Percentiles rank a stretch among this genome's conserved stretches.
Conservation (phyloP, 2,329 filamentous ascomycete genomes). For the Xylaria sp. region DNA sequence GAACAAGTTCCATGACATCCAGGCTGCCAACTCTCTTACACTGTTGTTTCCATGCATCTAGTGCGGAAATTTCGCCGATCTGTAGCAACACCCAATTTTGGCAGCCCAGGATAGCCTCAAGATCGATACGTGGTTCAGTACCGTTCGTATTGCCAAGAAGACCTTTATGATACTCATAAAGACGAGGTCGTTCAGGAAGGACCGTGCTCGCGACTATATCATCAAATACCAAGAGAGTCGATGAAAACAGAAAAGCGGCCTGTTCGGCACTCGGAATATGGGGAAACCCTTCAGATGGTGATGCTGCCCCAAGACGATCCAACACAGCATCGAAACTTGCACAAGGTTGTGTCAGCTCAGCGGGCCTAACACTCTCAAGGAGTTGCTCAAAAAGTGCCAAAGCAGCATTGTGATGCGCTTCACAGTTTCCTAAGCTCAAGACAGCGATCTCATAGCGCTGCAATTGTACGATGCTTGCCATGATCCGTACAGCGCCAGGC, state of each 20-base stretch:
- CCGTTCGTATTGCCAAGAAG: constrained; percentile 37
- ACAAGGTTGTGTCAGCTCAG: not conserved
- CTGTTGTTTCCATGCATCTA: constrained; percentile 40
- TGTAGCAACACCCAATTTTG: constrained; percentile 42
- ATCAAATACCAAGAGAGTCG: constrained; percentile 49
- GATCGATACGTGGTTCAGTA: constrained; percentile 32
- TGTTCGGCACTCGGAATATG: constrained; percentile 49
- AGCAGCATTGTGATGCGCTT: constrained; percentile 49
- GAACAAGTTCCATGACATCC: constrained; percentile 39
- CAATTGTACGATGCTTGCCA: constrained; percentile 51
- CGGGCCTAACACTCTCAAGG: constrained; percentile 30
- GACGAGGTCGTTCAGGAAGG: constrained; percentile 46
- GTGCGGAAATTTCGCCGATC: constrained; percentile 37
- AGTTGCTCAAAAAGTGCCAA: constrained; percentile 49
- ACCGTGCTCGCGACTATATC: constrained; percentile 52
- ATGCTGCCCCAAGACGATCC: constrained; percentile 26
- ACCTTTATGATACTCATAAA: constrained; percentile 44
- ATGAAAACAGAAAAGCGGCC: constrained; percentile 51
- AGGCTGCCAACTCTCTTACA: constrained; percentile 34
- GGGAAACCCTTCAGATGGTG: constrained; percentile 18
- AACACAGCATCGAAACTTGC: constrained; percentile 38
- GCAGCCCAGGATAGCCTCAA: constrained; percentile 37
- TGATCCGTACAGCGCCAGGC: constrained; percentile 43
- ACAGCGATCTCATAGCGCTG: constrained; percentile 49
- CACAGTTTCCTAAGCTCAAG: constrained; percentile 50